A percentile compares a stretch with the other conserved stretches of the same genome.
These are phyloP conservation scores for Whalleya microplaca DNA, from an alignment of 2,329 filamentous ascomycete genomes.

Conservation along the genomic window DNA sequence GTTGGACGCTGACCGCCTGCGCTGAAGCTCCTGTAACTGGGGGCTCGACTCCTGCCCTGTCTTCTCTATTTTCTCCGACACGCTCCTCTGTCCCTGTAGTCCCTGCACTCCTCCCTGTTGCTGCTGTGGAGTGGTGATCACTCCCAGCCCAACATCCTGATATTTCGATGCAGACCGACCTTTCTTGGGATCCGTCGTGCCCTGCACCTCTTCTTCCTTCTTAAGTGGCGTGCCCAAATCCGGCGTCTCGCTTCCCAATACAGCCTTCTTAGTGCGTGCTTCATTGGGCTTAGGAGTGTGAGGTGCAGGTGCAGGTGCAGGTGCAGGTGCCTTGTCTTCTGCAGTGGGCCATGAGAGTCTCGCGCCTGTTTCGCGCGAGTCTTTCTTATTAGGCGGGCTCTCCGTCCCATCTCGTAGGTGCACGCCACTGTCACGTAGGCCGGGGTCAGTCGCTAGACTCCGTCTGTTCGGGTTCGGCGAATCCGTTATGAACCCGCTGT, in stretches of 20 bases:
- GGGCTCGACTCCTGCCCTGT: slow-evolving; percentile 25
- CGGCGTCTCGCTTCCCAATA: slow-evolving; percentile 33
- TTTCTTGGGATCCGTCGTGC: slow-evolving; percentile 24
- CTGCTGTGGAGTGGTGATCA: slow-evolving; percentile 23
- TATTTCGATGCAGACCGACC: slow-evolving; percentile 21
- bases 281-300: slow-evolving; percentile 38
- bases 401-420: slow-evolving; percentile 56
- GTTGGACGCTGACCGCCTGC: slow-evolving; percentile 55
- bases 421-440: slow-evolving; percentile 59
- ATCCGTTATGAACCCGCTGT: slow-evolving; percentile 53
- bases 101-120: slow-evolving; percentile 22
- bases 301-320: too few species aligned
- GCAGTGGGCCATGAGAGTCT: slow-evolving; percentile 43
- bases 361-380: slow-evolving; percentile 30
- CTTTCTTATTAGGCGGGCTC: slow-evolving; percentile 29
- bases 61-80: slow-evolving; percentile 42
- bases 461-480: slow-evolving; percentile 48
- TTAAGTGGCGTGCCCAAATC: slow-evolving; percentile 29
- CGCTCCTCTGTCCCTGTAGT: slow-evolving; percentile 36
- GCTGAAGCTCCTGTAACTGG: slow-evolving; percentile 21
- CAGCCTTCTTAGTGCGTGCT: slow-evolving; percentile 27
- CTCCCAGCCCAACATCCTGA: slow-evolving; percentile 18
- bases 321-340: slow-evolving; percentile 47
- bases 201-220: slow-evolving; percentile 9
- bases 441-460: slow-evolving; percentile 39